Percentiles rank a stretch among this genome's conserved stretches.
These are phyloP conservation scores for Suillus subaureus DNA, from an alignment of 768 basidiomycete genomes.

Conservation along the genomic window DNA sequence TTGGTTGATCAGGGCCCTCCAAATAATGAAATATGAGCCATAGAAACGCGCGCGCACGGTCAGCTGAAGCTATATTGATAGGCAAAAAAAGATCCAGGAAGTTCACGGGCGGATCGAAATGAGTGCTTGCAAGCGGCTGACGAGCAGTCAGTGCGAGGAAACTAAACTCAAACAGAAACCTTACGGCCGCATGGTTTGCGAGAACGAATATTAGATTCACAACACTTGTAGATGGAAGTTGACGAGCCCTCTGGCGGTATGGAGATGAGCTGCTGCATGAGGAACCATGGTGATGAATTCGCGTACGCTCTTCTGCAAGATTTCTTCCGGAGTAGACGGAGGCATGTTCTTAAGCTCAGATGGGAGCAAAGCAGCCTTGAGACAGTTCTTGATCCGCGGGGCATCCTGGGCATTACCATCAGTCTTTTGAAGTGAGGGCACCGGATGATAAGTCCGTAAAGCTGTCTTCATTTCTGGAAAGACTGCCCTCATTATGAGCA, in stretches of 20 bases:
- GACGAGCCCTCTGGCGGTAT: conserved; percentile 50
- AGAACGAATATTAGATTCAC: conserved; percentile 87
- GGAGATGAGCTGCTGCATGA: conserved; percentile 14
- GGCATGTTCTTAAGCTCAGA: conserved; percentile 65
- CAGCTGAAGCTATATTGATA: conserved; percentile 65
- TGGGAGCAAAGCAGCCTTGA: conserved; percentile 79
- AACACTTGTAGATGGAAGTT: conserved; percentile 79
- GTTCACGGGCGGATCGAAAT: conserved; percentile 75
- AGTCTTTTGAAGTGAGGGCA: conserved; percentile 86
- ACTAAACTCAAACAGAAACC: conserved; percentile 28
- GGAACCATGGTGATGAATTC: conserved; percentile 26
- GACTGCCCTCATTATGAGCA: conserved; percentile 48
- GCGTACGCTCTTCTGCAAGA: conserved; percentile 63
- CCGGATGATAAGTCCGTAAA: conserved; percentile 85
- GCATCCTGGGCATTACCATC: conserved; percentile 89
- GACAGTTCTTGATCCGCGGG: conserved; percentile 87
- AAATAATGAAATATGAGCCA: conserved; percentile 86
- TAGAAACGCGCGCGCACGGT: conserved; percentile 78
- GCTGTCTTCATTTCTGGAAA: conserved; percentile 95
- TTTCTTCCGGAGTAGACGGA: conserved; percentile 75
- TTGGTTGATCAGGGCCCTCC: conserved; percentile 61
- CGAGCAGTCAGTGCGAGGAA: conserved; percentile 14
- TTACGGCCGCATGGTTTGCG: conserved; percentile 74
- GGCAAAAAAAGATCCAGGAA: conserved; percentile 88
- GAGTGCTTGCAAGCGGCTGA: conserved; percentile 61